phyloP scores from a whole-genome alignment of 1,139 yeast species.

The Candida tetrigidarum region DNA sequence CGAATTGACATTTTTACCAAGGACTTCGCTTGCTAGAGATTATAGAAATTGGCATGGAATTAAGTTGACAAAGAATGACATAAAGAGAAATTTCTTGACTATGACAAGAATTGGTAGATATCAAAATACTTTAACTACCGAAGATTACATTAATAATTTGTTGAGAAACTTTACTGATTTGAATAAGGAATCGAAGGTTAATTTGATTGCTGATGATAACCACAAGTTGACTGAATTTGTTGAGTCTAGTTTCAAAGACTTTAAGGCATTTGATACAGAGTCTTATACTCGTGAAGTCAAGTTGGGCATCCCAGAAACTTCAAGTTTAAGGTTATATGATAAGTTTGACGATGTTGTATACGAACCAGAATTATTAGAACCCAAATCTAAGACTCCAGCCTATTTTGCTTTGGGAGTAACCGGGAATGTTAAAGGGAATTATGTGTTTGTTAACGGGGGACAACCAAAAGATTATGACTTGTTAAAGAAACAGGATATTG shows the following conservation, averaged over 20 bases:
- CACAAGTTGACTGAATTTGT: constrained; percentile 30
- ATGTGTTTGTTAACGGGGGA: constrained; percentile 38
- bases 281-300: constrained; percentile 23
- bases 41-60: constrained; percentile 75
- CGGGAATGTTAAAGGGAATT: constrained; percentile 31
- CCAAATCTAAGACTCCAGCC: constrained; percentile 38
- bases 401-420: constrained; percentile 35
- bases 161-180: constrained; percentile 27
- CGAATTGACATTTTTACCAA: constrained; percentile 77
- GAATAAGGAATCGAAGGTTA: constrained; percentile 22
- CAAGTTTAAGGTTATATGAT: constrained; percentile 32
- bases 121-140: constrained; percentile 30
- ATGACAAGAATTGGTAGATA: constrained; percentile 32
- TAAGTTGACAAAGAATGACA: constrained; percentile 63
- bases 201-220: constrained; percentile 33
- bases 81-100: constrained; percentile 47
- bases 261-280: constrained; percentile 30
- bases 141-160: constrained; percentile 32
- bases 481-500: constrained; percentile 24
- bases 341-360: constrained; percentile 27
- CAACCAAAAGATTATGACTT: constrained; percentile 30
- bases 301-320: constrained; percentile 26
- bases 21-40: constrained; percentile 87
- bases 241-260: constrained; percentile 27
- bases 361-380: constrained; percentile 31